Evolutionary conservation across 352 stramenopile species (phyloP), one percentile per base, ranked within the genome.

Genomic region (Phytopythium chamaehyphon): DNA sequence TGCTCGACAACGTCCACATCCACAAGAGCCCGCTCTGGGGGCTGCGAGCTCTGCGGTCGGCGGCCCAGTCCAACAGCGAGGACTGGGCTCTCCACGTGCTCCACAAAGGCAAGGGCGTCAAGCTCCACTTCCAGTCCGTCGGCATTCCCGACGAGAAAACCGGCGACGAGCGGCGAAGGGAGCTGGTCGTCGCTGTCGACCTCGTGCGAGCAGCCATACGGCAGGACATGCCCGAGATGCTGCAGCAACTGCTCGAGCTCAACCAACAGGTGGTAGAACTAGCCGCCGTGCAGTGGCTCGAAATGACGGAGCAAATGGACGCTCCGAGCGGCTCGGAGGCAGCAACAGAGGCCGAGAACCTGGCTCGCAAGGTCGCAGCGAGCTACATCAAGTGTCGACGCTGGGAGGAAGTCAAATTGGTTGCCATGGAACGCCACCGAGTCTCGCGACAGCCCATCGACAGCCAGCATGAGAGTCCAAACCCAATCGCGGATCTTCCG

Each of bases 11-110:
- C 7, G 43, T 49, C 10, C 7, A 18, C 16, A 26, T 26, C 24
- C 14, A 19, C 16, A 31, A 49, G 24, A 31, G 36, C 24, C 43
- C 43, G 16, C 16, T 39, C 8, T 26, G 33, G 24, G 24, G 24
- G 43, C 43, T 49, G 3, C 43, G 26, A 8, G 5, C 36, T 18
- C 26, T 49, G 14, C 26, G 33, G 6, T 26, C 43, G 8, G 43
- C 43, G 2, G n/a, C 43, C 15, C 43, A 49, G 26, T 49, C 43
- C 24, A 31, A 31, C 15, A 26, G 43, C 26, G 43, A 49, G 43
- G 9, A 3, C 24, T 49, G 43, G 43, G 43, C 26, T 0, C 43
- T 37, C 1, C 8, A 10, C 16, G 43, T 49, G 6, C 43, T 49
- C 16, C 26, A 23, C 16, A 39, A 18, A 22, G n/a, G 24, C 26